phyloP scores from a whole-genome alignment of 768 basidiomycete genomes.

The Thelephora aurantiotincta region DNA sequence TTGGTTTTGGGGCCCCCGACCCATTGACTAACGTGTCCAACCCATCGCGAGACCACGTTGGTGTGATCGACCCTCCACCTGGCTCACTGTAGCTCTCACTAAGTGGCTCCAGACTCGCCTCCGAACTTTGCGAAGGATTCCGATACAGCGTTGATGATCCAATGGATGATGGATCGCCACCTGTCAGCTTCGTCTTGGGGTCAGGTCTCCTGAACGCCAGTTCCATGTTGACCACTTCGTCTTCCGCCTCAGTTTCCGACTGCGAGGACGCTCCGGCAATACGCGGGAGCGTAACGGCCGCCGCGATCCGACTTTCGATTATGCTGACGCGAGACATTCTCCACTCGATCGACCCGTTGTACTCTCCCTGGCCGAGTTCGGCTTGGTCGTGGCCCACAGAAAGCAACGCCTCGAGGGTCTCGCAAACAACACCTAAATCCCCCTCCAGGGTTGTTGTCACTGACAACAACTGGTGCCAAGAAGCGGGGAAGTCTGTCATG shows the following conservation, averaged over 20 bases:
- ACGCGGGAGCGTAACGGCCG: slow-evolving; percentile 17
- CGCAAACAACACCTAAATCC: slow-evolving; percentile 40
- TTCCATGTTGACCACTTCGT: slow-evolving; percentile 15
- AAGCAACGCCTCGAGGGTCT: slow-evolving; percentile 48
- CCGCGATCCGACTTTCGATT: slow-evolving; percentile 30
- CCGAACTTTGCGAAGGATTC: slow-evolving; percentile 13
- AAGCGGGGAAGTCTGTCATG: slow-evolving; percentile 1
- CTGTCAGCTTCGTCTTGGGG: slow-evolving; percentile 3
- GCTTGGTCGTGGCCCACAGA: slow-evolving; percentile 59
- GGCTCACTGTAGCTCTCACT: slow-evolving; percentile 9
- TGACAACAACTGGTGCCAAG: slow-evolving; percentile 30
- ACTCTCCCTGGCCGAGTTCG: slow-evolving; percentile 52
- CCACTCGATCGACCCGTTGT: slow-evolving; percentile 66
- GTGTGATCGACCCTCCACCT: slow-evolving; percentile 1
- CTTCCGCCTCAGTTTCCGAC: slow-evolving; percentile 20
- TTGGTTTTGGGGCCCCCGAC: slow-evolving; percentile 1
- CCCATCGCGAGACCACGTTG: slow-evolving; percentile 5
- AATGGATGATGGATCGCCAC: slow-evolving; percentile 1
- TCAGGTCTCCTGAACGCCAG: slow-evolving; percentile 12
- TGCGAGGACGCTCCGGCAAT: slow-evolving; percentile 39
- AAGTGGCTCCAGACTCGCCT: slow-evolving; percentile 13
- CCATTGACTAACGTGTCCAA: slow-evolving; percentile 4
- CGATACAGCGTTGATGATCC: slow-evolving; percentile 12
- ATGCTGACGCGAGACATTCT: slow-evolving; percentile 57
- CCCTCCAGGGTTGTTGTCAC: slow-evolving; percentile 37